Evolutionary conservation across 192 early-diverging fungal species (phyloP).

Genomic region (Ramicandelaber brevisporus): DNA sequence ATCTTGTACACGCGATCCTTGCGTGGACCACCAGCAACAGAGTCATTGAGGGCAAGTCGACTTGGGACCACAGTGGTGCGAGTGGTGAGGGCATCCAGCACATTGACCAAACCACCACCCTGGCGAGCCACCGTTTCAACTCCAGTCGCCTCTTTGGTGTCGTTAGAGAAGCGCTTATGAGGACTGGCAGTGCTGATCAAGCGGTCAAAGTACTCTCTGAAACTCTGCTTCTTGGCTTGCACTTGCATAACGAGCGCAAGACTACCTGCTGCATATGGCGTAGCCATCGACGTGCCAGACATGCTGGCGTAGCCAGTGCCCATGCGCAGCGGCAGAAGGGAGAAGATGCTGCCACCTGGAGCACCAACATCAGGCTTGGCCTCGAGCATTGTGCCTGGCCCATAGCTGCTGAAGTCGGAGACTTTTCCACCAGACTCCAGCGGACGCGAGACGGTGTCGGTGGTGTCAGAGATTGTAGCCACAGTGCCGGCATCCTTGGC

Average conservation of each 20-base stretch:
- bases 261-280: slow-evolving; percentile 45
- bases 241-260: slow-evolving; percentile 34
- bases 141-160: slow-evolving; percentile 10
- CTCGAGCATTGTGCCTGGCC: slow-evolving; percentile 27
- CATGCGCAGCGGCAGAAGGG: slow-evolving; percentile 19
- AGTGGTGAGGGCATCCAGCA: slow-evolving; percentile 26
- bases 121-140: slow-evolving; percentile 40
- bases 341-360: slow-evolving; percentile 42
- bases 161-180: slow-evolving; percentile 13
- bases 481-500: slow-evolving; percentile 3
- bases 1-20: too few species aligned
- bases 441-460: slow-evolving; percentile 4
- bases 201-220: slow-evolving; percentile 6
- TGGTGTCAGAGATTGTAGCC: too few species aligned
- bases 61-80: slow-evolving; percentile 23
- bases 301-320: slow-evolving; percentile 14
- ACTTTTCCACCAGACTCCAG: slow-evolving; percentile 16
- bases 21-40: too few species aligned
- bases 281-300: slow-evolving; percentile 68
- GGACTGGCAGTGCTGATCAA: slow-evolving; percentile 25
- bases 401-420: slow-evolving; percentile 34
- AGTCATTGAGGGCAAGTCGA: slow-evolving; percentile 25
- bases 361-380: slow-evolving; percentile 31
- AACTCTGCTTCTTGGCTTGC: slow-evolving; percentile 7
- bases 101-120: slow-evolving; percentile 51